Base-by-base conservation (phyloP, 805 yeast genomes). In the Helenozyma baotianmanensis region DNA sequence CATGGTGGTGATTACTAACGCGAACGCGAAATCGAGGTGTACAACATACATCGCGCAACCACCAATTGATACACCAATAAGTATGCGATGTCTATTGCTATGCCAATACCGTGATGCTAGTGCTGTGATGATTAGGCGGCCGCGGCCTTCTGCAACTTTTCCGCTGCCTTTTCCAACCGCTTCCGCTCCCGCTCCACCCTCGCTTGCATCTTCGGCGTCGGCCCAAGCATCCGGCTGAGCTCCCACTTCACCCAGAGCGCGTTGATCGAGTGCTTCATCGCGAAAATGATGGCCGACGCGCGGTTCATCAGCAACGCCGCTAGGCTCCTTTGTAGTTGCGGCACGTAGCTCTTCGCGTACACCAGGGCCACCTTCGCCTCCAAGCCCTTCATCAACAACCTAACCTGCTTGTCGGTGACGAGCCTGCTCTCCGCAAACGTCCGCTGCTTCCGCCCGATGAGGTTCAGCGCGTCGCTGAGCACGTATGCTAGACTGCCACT, bases 221-320 rank as follows among this genome's bases (percentile, higher is more conserved):
- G 46, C 1, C 67, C 66, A 9, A 60, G 23, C 29, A 60, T 15
- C 13, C 36, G 43, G 21, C 49, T 52, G 9, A 64, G 38, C 29
- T 60, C 62, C 63, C 64, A 60, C 23, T 41, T 43, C 5, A 61
- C 47, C 48, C 53, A 51, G 16, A 57, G 37, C 8, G 58, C 34
- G 16, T 37, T 37, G 17, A 36, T 35, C 5, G 64, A 56, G 34
- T 50, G 59, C 23, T 43, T 49, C 16, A 43, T 15, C 1, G 66
- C 68, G 47, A 63, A 58, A 8, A 61, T 52, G 25, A 63, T 38
- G 14, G 31, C 35, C 0, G 51, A 36, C 0, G 58, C 63, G 23
- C 51, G 38, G 8, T 12, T 13, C 27, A 30, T 32, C 14, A 22
- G 25, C 9, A 31, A 30, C 9, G 39, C 21, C 2, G 39, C 46